These are phyloP conservation scores for Biscutella laevigata DNA, from an alignment of 441 rosid species.

Conservation along the genomic window DNA sequence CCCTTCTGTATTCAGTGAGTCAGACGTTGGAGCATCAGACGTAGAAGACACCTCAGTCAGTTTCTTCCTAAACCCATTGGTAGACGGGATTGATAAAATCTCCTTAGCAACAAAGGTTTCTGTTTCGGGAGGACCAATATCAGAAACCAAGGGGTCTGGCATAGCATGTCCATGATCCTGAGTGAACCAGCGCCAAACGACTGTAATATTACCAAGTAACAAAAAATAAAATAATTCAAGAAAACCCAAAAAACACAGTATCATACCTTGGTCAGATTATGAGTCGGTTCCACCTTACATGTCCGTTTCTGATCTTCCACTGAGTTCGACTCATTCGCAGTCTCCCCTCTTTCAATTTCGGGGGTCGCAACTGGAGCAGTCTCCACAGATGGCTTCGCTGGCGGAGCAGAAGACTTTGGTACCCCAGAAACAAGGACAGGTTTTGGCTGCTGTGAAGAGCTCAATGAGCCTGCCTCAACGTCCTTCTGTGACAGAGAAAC, in stretches of 20 bases:
- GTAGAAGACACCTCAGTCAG: slow-evolving; percentile 19
- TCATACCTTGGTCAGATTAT: slow-evolving; percentile 42
- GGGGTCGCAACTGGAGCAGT: slow-evolving; percentile 25
- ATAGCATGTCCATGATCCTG: slow-evolving; percentile 17
- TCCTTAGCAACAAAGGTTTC: slow-evolving; percentile 29
- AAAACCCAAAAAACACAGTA: neutral
- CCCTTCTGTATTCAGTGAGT: slow-evolving; percentile 31
- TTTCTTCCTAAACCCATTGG: slow-evolving; percentile 25
- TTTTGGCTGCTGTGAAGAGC: slow-evolving; percentile 34
- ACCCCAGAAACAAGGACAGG: slow-evolving; percentile 31
- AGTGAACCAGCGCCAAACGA: slow-evolving; percentile 15
- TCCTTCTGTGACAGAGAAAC: slow-evolving; percentile 30
- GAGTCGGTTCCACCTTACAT: slow-evolving; percentile 37
- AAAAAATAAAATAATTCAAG: neutral
- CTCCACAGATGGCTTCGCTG: slow-evolving; percentile 27
- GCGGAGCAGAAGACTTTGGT: slow-evolving; percentile 28
- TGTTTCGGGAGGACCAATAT: slow-evolving; percentile 28
- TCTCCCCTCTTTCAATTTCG: slow-evolving; percentile 35
- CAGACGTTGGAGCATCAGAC: slow-evolving; percentile 23
- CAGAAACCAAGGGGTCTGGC: slow-evolving; percentile 20
- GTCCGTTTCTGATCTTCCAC: slow-evolving; percentile 49
- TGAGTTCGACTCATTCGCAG: slow-evolving; percentile 42
- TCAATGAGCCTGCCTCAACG: slow-evolving; percentile 32
- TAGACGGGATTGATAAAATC: slow-evolving; percentile 18
- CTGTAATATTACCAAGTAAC: slow-evolving; percentile 22